Evolutionary conservation across 2,329 filamentous ascomycete species (phyloP), one percentile per base, ranked within the genome.

Genomic region (Stylonectria norvegica): DNA sequence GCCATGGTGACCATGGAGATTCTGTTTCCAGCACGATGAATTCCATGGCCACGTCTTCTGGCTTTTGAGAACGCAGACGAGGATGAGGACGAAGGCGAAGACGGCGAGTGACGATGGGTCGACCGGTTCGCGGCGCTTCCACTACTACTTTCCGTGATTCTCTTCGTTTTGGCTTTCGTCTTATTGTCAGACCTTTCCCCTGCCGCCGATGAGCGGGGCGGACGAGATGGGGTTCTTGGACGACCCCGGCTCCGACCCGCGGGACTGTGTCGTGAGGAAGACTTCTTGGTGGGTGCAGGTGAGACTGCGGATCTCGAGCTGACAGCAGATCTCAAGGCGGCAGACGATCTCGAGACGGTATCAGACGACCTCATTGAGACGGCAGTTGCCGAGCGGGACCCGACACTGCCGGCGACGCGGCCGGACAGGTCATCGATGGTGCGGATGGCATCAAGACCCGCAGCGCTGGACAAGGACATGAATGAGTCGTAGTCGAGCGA

Each of bases 341-440:
- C n/a, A n/a, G n/a, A n/a, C n/a, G n/a, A n/a, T n/a, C n/a, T n/a
- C n/a, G n/a, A n/a, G n/a, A n/a, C n/a, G n/a, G n/a, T n/a, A n/a
- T n/a, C n/a, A n/a, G n/a, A n/a, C n/a, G n/a, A n/a, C n/a, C n/a
- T n/a, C n/a, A n/a, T n/a, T n/a, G n/a, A n/a, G n/a, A n/a, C n/a
- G n/a, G n/a, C n/a, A n/a, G n/a, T n/a, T n/a, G n/a, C n/a, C n/a
- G n/a, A 8, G 22, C 22, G 22, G 22, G 22, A 25, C 8, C 22
- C 22, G 22, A 12, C 22, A 25, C 12, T 25, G 22, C 39, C 49
- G 30, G 34, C 43, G 20, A 58, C 57, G 52, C 55, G 64, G 34
- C 52, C 41, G 2, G 73, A 75, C 18, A 78, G 59, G 12, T 65
- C 63, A 36, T 72, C 65, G 38, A 78, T 76, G 6, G 73, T 63